Evolutionary conservation across 1,284 basidiomycete species (phyloP).

Genomic region (Ganoderma leucocontextum): DNA sequence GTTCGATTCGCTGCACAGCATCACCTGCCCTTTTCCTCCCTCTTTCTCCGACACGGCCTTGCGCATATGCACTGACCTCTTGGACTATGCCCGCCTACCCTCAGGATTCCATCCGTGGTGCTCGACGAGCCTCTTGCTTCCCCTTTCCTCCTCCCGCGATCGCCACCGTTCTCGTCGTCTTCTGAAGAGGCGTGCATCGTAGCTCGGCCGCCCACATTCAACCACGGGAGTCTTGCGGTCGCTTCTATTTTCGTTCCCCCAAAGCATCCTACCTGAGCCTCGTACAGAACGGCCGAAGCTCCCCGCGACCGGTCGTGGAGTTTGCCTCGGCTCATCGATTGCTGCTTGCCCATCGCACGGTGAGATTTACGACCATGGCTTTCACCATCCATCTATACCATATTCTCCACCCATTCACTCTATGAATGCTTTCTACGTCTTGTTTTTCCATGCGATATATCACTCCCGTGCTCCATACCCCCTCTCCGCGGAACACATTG

Average conservation of each 20-base stretch:
- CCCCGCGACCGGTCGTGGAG: background rate
- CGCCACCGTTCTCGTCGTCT: background rate
- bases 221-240: background rate
- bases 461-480: background rate
- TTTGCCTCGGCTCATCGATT: background rate
- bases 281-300: background rate
- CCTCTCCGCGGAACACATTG: background rate
- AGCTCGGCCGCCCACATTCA: background rate
- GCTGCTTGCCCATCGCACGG: background rate
- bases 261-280: no score
- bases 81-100: background rate
- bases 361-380: background rate
- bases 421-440: background rate
- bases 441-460: background rate
- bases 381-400: background rate
- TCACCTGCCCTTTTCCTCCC: background rate
- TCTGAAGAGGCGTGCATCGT: background rate
- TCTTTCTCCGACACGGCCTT: background rate
- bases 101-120: background rate
- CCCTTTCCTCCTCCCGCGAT: background rate
- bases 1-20: slow-evolving; percentile 7
- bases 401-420: background rate
- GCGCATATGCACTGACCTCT: background rate
- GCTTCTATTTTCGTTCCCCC: background rate
- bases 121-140: background rate